phyloP scores from a whole-genome alignment of 495 filamentous ascomycete genomes.

The Neurospora sp. region DNA sequence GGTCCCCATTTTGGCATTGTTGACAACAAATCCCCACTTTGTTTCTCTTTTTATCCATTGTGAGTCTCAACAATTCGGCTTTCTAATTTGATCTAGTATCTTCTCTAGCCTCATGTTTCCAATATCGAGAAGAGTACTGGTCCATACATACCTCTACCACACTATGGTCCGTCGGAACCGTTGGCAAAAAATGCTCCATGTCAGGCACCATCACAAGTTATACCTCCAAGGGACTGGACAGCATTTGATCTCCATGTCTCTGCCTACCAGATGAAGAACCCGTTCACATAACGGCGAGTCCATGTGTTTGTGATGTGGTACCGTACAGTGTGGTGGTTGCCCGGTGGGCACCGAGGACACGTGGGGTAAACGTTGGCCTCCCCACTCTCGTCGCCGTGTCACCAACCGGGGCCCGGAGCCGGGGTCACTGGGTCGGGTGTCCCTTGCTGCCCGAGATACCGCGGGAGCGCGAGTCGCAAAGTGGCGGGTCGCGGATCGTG shows the following conservation, averaged over 20 bases:
- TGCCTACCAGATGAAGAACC: not conserved
- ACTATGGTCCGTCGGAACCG: not conserved
- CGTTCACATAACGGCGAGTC: not conserved
- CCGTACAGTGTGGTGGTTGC: not conserved
- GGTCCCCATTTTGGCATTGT: not conserved
- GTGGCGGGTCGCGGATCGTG: not conserved
- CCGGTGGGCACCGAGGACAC: not conserved
- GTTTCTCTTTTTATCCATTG: not conserved
- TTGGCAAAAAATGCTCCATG: not conserved
- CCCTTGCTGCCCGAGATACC: not conserved
- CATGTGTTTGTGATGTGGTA: not conserved
- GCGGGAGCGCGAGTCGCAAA: not conserved
- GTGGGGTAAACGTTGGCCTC: not conserved
- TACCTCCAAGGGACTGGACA: not conserved
- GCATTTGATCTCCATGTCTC: not conserved
- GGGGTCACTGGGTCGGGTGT: not conserved
- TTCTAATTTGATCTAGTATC: not conserved
- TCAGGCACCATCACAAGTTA: not conserved
- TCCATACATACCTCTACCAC: not conserved
- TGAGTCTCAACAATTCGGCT: not conserved
- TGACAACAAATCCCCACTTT: not conserved
- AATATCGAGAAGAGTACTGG: not conserved
- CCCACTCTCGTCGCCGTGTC: not conserved
- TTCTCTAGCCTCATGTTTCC: not conserved
- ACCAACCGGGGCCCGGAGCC: not conserved